Evolutionary conservation across 805 yeast genomes (phyloP), one percentile per base, ranked within the genome.

Genomic region (Saccharomycopsis vini): DNA sequence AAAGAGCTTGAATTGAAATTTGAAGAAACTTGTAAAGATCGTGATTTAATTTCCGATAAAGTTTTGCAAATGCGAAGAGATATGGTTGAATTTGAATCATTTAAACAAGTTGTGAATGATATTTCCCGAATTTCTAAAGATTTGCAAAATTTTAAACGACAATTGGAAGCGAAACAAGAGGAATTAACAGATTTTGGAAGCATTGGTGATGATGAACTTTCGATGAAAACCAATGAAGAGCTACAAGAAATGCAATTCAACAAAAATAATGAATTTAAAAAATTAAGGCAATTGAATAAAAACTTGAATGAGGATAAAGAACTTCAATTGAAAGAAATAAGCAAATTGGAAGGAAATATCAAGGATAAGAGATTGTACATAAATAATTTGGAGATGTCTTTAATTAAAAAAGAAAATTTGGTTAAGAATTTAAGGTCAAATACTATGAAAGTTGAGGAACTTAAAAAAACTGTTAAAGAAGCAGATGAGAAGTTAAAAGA

Each of bases 291-390:
- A 20, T 51, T 51, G 3, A 40, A 71, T 13, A 57, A 55, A 10
- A 49, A 52, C 3, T 47, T 68, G 5, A 51, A 50, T 2, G 74
- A 71, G 19, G 64, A 65, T 5, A 70, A 70, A 50, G 81, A 76
- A 40, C 44, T 54, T 3, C 57, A 59, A 6, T 69, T 72, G 21
- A 65, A 66, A 35, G 75, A 71, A 30, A 44, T 72, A 18, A 62
- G 65, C 5, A 59, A 64, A 12, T 50, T 77, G 19, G 81, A 79
- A 46, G 68, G 63, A 28, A 59, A 60, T 29, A 59, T 78, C 12
- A 76, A 77, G 46, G 84, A 79, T 51, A 67, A 70, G 42, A 66
- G 67, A 52, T 57, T 81, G 36, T 52, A 56, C 2, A 71, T 83
- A 21, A 73, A 75, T 50, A 68, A 71, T 36, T 56, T 76, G 44